These are phyloP conservation scores for Globisporangium echinulatum DNA, from an alignment of 352 stramenopile genomes.

Conservation along the genomic window DNA sequence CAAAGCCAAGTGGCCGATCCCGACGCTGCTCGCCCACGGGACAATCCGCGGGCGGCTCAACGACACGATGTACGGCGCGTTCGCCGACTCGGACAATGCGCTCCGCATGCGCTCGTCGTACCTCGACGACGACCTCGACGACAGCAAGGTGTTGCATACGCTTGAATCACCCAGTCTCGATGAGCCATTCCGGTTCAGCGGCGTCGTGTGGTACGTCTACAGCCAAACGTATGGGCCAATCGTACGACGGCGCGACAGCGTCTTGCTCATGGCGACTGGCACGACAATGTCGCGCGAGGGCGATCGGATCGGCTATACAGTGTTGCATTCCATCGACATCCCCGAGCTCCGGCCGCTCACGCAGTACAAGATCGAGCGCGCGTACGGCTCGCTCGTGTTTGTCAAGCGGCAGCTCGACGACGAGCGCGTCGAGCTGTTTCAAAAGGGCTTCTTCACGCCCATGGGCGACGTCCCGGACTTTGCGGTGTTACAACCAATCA, in stretches of 20 bases:
- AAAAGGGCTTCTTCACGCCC: conserved; percentile 32
- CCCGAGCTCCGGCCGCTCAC: conserved; percentile 8
- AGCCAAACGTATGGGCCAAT: conserved; percentile 11
- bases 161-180: conserved; percentile 11
- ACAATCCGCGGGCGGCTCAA: conserved; percentile 6
- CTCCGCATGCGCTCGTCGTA: conserved; percentile 12
- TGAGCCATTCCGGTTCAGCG: conserved; percentile 18
- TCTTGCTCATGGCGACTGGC: conserved; percentile 26
- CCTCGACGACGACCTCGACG: conserved; percentile 10
- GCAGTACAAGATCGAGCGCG: conserved; percentile 18
- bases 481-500: conserved; percentile 8
- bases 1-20: conserved; percentile 9
- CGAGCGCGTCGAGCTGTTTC: conserved; percentile 28
- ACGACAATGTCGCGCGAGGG: conserved; percentile 17
- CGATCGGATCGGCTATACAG: conserved; percentile 31
- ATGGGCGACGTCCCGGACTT: conserved; percentile 27
- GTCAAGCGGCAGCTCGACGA: conserved; percentile 34
- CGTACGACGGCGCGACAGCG: conserved; percentile 25
- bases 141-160: conserved; percentile 12
- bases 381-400: conserved; percentile 30
- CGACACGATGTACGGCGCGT: conserved; percentile 16
- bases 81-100: conserved; percentile 7
- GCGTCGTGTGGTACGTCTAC: conserved; percentile 11
- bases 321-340: conserved; percentile 33
- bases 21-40: conserved; percentile 12